A percentile compares a stretch with the other conserved stretches of the same genome.
Conservation (phyloP, 495 filamentous ascomycete genomes). For the Glonium stellatum region DNA sequence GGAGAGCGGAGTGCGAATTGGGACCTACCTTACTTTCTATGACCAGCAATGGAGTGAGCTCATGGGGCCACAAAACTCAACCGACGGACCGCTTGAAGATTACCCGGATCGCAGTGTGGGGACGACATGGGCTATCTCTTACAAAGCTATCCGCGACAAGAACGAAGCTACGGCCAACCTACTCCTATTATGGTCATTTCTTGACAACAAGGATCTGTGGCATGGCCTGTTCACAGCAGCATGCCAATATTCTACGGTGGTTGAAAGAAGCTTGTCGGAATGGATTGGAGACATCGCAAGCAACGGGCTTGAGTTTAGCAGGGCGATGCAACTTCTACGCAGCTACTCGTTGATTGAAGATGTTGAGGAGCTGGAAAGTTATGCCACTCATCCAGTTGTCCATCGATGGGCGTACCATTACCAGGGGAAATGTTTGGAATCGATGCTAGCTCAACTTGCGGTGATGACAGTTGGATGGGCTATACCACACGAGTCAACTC, state of each 20-base stretch:
- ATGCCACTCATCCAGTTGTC: slow-evolving; percentile 1
- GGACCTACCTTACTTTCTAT: slow-evolving; percentile 13
- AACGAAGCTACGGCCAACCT: slow-evolving; percentile 15
- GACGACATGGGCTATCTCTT: slow-evolving; percentile 26
- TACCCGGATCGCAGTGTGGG: slow-evolving; percentile 20
- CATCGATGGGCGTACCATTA: slow-evolving; percentile 5
- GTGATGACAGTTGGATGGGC: not conserved
- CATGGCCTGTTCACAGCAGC: slow-evolving; percentile 7
- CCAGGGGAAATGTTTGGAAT: not conserved
- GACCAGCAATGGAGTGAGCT: slow-evolving; percentile 15
- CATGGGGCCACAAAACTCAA: not conserved
- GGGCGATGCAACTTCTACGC: slow-evolving; percentile 4
- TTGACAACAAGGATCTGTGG: slow-evolving; percentile 24
- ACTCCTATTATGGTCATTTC: slow-evolving; percentile 22
- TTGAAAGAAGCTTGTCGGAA: slow-evolving; percentile 4
- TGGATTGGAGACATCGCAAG: slow-evolving; percentile 9
- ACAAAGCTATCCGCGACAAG: slow-evolving; percentile 7
- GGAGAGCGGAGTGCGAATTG: slow-evolving; percentile 4
- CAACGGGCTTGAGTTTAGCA: slow-evolving; percentile 4
- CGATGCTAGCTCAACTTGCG: not conserved
- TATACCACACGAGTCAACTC: not conserved
- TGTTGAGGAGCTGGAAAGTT: not conserved
- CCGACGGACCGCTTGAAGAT: slow-evolving; percentile 8
- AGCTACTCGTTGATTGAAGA: slow-evolving; percentile 5
- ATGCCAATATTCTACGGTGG: not conserved